phyloP scores from a whole-genome alignment of 768 basidiomycete genomes.

The Serendipita indica region DNA sequence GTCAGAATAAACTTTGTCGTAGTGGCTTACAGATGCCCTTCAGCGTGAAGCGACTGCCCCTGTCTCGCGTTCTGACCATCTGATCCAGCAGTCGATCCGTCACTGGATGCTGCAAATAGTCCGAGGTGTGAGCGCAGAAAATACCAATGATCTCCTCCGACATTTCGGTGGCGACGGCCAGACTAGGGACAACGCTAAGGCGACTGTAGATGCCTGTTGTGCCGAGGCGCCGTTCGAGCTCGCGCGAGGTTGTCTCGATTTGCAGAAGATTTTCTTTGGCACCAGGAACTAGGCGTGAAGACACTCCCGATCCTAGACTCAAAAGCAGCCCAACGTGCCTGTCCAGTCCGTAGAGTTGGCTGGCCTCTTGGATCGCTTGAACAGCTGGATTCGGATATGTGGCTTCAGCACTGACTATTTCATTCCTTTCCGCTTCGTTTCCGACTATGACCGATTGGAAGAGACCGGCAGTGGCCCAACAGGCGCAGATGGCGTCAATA shows the following conservation, averaged over 20 bases:
- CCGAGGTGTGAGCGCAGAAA: not conserved
- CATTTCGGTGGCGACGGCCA: not conserved
- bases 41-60: not conserved
- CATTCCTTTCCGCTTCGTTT: not conserved
- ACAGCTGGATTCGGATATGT: not conserved
- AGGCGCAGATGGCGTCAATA: not conserved
- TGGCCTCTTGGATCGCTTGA: not conserved
- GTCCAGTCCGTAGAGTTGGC: not conserved
- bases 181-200: not conserved
- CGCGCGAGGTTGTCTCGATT: not conserved
- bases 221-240: not conserved
- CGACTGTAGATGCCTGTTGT: not conserved
- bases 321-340: not conserved
- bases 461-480: not conserved
- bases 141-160: not conserved
- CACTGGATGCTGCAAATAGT: not conserved
- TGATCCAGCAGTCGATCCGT: not conserved
- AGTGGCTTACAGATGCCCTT: not conserved
- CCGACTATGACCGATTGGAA: not conserved
- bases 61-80: not conserved
- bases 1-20: not conserved
- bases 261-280: not conserved
- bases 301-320: not conserved
- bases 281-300: not conserved
- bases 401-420: not conserved